Conservation (phyloP, 2,329 filamentous ascomycete species). For the Colletotrichum tofieldiae region DNA sequence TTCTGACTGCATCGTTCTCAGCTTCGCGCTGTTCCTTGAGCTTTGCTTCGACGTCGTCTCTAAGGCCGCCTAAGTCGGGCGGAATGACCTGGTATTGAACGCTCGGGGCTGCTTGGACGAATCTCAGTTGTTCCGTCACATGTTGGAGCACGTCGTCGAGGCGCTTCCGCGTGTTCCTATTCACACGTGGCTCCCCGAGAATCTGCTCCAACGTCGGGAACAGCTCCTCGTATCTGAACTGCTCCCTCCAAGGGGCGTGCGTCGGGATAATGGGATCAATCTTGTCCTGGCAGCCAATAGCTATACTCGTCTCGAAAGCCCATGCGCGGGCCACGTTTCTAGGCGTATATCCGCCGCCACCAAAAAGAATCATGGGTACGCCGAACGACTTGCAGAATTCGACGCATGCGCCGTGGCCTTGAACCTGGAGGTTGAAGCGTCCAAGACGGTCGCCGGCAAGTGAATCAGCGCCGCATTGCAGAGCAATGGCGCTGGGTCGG, state of each 20-base stretch:
- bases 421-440: conserved; percentile 96
- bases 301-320: conserved; percentile 96
- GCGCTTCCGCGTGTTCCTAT: conserved; percentile 84
- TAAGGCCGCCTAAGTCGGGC: conserved; percentile 78
- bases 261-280: conserved; percentile 82
- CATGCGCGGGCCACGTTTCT: conserved; percentile 96
- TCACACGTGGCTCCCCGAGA: conserved; percentile 77
- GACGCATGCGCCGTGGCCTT: conserved; percentile 93
- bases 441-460: conserved; percentile 94
- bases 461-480: conserved; percentile 96
- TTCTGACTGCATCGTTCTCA: conserved; percentile 68
- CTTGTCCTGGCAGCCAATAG: conserved; percentile 80
- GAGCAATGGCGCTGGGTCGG: conserved; percentile 89
- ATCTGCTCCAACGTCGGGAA: conserved; percentile 88
- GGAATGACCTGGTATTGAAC: conserved; percentile 88
- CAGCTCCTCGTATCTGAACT: conserved; percentile 86
- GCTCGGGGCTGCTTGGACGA: conserved; percentile 87
- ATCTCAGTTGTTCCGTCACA: conserved; percentile 88
- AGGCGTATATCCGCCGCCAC: conserved; percentile 96
- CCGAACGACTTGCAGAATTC: conserved; percentile 87
- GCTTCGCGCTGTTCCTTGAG: conserved; percentile 77
- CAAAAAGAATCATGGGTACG: conserved; percentile 90
- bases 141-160: conserved; percentile 81
- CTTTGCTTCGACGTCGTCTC: conserved; percentile 78
- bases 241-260: conserved; percentile 87